Evolutionary conservation across 768 basidiomycete species (phyloP).

Genomic region (Pleurotus sapidus): DNA sequence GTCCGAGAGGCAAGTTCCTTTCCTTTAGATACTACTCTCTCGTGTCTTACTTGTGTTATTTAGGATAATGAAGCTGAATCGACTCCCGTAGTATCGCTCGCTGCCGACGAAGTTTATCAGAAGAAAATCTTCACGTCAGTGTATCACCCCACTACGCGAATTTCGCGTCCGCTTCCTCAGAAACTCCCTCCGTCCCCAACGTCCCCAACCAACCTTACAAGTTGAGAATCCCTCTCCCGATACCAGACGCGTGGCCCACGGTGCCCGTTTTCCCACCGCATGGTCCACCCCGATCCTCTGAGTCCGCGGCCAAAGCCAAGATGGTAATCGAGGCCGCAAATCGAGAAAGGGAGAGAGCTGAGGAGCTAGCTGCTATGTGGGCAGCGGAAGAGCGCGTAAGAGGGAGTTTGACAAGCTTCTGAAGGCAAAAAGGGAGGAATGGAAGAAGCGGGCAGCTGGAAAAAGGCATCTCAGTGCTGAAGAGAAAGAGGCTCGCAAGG

Average conservation of each 20-base stretch:
- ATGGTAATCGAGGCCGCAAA: slow-evolving; percentile 5
- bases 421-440: slow-evolving; percentile 23
- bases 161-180: not conserved
- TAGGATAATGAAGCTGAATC: slow-evolving; percentile 17
- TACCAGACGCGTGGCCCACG: too few relatives aligned
- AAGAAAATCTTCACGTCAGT: not conserved
- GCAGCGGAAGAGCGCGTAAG: slow-evolving; percentile 15
- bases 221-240: not conserved
- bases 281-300: not conserved
- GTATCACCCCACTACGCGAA: not conserved
- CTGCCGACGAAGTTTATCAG: not conserved
- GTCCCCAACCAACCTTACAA: not conserved
- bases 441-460: slow-evolving; percentile 31
- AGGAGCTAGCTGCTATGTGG: slow-evolving; percentile 5
- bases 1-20: slow-evolving; percentile 24
- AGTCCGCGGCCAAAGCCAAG: not conserved
- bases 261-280: too few relatives aligned
- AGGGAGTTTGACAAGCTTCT: slow-evolving; percentile 16
- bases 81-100: not conserved
- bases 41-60: not conserved
- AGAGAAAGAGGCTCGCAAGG: slow-evolving; percentile 67
- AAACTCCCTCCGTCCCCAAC: not conserved
- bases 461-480: slow-evolving; percentile 48
- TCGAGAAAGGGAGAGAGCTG: slow-evolving; percentile 11
- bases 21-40: not conserved